These are phyloP conservation scores for Acanthamoeba triangularis DNA, from an alignment of 208 protist genomes.

Conservation along the genomic window DNA sequence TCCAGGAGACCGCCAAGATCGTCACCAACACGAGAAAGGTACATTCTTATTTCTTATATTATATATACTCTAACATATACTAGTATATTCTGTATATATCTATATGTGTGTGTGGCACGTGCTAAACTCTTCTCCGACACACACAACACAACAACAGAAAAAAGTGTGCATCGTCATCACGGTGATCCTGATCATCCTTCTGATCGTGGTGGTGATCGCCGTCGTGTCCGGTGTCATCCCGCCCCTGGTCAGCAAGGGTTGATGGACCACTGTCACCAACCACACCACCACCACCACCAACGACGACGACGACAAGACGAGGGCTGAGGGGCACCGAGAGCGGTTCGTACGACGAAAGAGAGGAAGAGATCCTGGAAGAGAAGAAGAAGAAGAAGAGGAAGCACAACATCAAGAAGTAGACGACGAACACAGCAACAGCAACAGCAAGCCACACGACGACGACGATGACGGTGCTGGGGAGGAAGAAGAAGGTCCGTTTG, in stretches of 20 bases:
- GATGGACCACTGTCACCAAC: neutral
- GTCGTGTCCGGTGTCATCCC: conserved; percentile 55
- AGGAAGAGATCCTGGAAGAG: too few species aligned
- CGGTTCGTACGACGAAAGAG: neutral
- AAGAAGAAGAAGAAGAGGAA: too few species aligned
- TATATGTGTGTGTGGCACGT: neutral
- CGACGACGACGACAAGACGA: neutral
- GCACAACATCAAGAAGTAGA: too few species aligned
- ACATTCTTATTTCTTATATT: neutral
- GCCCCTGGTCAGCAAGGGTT: conserved; percentile 5
- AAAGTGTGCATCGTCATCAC: conserved; percentile 68
- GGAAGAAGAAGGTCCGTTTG: too few species aligned
- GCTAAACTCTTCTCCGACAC: neutral
- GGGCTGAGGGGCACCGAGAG: neutral
- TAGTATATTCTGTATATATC: neutral
- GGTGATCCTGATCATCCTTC: conserved; percentile 41
- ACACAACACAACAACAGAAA: neutral
- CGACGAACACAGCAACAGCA: too few species aligned
- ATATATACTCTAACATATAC: neutral
- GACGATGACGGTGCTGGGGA: too few species aligned
- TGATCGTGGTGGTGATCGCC: conserved; percentile 30
- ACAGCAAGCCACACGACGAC: too few species aligned
- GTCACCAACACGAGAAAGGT: conserved; percentile 64
- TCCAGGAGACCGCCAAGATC: conserved; percentile 42
- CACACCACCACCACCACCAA: neutral